These are phyloP conservation scores for Bimuria novae-zelandiae DNA, from an alignment of 2,329 filamentous ascomycete species.

Conservation along the genomic window DNA sequence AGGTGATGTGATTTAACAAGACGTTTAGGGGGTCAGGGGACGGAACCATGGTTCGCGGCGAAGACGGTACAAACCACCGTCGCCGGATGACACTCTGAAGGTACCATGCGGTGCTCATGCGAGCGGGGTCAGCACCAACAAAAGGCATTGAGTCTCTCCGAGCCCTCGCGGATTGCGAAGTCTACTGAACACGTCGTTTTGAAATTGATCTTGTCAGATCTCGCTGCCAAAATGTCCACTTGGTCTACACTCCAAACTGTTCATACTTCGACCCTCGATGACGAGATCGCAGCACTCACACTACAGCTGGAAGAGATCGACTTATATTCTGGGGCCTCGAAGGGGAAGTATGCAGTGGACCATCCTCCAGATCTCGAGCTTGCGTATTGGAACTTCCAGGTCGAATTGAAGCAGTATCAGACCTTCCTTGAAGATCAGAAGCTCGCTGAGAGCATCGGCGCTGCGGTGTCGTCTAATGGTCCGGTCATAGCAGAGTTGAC, in stretches of 20 bases:
- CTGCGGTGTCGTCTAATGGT: slow-evolving; percentile 27
- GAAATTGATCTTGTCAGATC: no score
- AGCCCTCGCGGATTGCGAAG: no score
- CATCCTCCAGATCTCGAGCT: slow-evolving; percentile 23
- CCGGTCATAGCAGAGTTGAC: slow-evolving; percentile 17
- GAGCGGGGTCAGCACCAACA: no score
- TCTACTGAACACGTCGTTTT: no score
- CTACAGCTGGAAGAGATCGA: slow-evolving; percentile 33
- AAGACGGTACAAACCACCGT: no score
- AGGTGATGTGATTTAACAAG: no score
- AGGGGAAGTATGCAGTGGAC: slow-evolving; percentile 26
- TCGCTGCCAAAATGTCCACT: background rate
- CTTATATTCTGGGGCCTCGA: slow-evolving; percentile 3
- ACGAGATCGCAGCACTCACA: slow-evolving; percentile 29
- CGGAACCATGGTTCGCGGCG: no score
- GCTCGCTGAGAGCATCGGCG: slow-evolving; percentile 28
- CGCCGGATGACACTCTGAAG: no score
- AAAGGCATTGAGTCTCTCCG: no score
- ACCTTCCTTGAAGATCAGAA: slow-evolving; percentile 23
- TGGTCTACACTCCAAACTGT: background rate
- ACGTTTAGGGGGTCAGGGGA: no score
- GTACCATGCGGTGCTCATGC: no score
- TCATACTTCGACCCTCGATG: background rate
- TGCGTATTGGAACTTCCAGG: slow-evolving; percentile 20
- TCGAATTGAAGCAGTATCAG: slow-evolving; percentile 19